Conservation (phyloP, 257 asterid genomes). For the Anisodus acutangulus region DNA sequence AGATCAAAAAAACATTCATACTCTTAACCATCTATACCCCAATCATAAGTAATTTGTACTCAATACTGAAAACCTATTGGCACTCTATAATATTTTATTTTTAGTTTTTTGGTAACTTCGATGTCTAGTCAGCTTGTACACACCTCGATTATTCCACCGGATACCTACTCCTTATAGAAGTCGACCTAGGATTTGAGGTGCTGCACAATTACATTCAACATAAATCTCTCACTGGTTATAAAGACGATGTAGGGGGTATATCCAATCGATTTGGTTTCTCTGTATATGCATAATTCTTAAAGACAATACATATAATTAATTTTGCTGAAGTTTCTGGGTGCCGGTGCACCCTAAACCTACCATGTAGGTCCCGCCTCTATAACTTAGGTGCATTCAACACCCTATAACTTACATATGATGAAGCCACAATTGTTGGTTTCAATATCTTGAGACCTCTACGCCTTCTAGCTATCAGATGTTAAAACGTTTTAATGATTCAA, state of each 20-base stretch:
- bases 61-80: not conserved
- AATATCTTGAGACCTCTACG: conserved; percentile 7
- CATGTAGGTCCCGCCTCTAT: too few relatives aligned
- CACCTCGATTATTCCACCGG: not conserved
- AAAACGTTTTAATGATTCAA: not conserved
- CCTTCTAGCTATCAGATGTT: not conserved
- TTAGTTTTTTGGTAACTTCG: not conserved
- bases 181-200: not conserved
- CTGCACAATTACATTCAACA: not conserved
- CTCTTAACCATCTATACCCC: not conserved
- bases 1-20: not conserved
- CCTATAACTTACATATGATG: not conserved
- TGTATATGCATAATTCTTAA: not conserved
- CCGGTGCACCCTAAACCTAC: not conserved
- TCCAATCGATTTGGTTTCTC: not conserved
- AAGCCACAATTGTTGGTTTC: not conserved
- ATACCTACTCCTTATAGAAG: not conserved
- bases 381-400: not conserved
- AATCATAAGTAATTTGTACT: conserved; percentile 7
- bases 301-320: not conserved
- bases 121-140: not conserved
- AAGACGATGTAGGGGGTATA: not conserved
- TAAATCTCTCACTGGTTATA: not conserved
- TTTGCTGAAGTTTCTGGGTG: not conserved
- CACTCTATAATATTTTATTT: not conserved